A percentile compares a stretch with the other conserved stretches of the same genome.
phyloP scores from a whole-genome alignment of 2,329 filamentous ascomycete species.

The Ophiocordyceps camponoti-leonardi region DNA sequence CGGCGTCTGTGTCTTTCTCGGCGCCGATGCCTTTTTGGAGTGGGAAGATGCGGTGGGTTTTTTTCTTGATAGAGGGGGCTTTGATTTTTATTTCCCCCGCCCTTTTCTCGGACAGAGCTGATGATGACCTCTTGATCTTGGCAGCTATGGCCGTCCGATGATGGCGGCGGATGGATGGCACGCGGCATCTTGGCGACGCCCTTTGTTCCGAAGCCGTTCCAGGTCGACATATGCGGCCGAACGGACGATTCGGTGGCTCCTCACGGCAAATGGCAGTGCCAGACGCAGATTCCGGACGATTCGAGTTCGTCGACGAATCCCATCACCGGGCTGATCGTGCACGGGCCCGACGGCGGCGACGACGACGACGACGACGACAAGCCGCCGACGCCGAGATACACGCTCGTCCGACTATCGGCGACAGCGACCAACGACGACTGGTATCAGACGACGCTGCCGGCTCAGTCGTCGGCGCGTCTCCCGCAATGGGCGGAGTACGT shows the following conservation, averaged over 20 bases:
- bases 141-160: slow-evolving; percentile 22
- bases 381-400: slow-evolving; percentile 25
- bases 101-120: too few relatives aligned
- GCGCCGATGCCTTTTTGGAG: slow-evolving; percentile 33
- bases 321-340: slow-evolving; percentile 22
- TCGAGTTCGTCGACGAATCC: slow-evolving; percentile 16
- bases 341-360: slow-evolving; percentile 9
- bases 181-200: slow-evolving; percentile 39
- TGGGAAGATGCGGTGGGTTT: slow-evolving; percentile 33
- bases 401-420: slow-evolving; percentile 33
- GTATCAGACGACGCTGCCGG: slow-evolving; percentile 31
- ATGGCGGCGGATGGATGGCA: slow-evolving; percentile 16
- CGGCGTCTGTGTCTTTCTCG: slow-evolving; percentile 32
- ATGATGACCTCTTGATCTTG: not conserved
- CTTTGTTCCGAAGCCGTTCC: slow-evolving; percentile 29
- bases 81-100: too few relatives aligned
- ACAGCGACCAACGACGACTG: slow-evolving; percentile 32
- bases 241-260: slow-evolving; percentile 7
- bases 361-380: slow-evolving; percentile 2
- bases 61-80: not conserved
- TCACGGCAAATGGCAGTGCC: slow-evolving; percentile 27
- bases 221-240: slow-evolving; percentile 22
- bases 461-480: slow-evolving; percentile 7
- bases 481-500: slow-evolving; percentile 32
- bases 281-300: slow-evolving; percentile 26